Percentiles rank a stretch among this genome's conserved stretches.
These are phyloP conservation scores for Pisolithus microcarpus DNA, from an alignment of 768 basidiomycete species.

Conservation along the genomic window DNA sequence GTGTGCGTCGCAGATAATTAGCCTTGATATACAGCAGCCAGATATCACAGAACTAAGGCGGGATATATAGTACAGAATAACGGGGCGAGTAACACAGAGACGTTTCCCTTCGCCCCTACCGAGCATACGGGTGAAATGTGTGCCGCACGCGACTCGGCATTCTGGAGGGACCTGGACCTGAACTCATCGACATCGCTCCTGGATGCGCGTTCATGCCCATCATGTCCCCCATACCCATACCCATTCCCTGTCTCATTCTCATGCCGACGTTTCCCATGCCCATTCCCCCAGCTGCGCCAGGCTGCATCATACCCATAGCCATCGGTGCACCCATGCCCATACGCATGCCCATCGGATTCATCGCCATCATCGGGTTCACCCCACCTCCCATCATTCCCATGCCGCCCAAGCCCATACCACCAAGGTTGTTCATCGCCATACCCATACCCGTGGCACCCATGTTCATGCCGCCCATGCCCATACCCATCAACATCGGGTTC, in stretches of 20 bases:
- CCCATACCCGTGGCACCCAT: slow-evolving; percentile 26
- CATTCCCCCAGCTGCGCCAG: slow-evolving; percentile 16
- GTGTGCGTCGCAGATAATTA: slow-evolving; percentile 1
- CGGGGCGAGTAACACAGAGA: slow-evolving; percentile 1
- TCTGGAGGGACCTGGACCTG: slow-evolving; percentile 42
- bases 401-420: slow-evolving; percentile 20
- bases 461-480: slow-evolving; percentile 43
- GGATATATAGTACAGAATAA: slow-evolving; percentile 26
- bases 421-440: slow-evolving; percentile 17
- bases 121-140: slow-evolving; percentile 59
- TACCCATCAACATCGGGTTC: slow-evolving; percentile 41
- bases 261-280: slow-evolving; percentile 35
- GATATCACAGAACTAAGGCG: slow-evolving; percentile 8
- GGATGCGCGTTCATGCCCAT: slow-evolving; percentile 26
- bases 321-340: slow-evolving; percentile 24
- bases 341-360: slow-evolving; percentile 14
- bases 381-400: slow-evolving; percentile 23
- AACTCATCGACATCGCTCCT: slow-evolving; percentile 35
- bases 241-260: slow-evolving; percentile 27
- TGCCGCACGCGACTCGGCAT: slow-evolving; percentile 49
- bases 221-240: slow-evolving; percentile 27
- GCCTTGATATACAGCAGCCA: slow-evolving; percentile 10
- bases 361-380: slow-evolving; percentile 17
- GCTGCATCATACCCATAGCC: slow-evolving; percentile 29
- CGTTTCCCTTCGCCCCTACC: slow-evolving; percentile 26